A percentile compares a stretch with the other conserved stretches of the same genome.
Evolutionary conservation across 257 asterid species (phyloP).

Genomic region (Verbena officinalis): DNA sequence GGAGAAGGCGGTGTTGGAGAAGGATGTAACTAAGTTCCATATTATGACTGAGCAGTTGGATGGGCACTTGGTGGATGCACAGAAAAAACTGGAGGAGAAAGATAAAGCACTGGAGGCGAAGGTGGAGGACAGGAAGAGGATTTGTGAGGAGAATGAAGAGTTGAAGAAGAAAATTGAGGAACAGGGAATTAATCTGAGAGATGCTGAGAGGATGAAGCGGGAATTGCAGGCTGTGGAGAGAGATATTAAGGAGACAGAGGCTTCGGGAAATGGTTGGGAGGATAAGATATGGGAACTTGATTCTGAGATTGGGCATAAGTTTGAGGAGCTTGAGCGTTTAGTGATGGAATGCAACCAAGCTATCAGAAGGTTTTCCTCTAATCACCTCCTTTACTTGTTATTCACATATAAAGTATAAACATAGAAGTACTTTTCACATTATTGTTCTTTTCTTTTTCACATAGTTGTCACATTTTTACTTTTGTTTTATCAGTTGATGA

Average conservation of each 20-base stretch:
- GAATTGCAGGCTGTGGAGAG: constrained; percentile 81
- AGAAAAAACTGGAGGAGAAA: constrained; percentile 66
- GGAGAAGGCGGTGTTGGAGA: constrained; percentile 64
- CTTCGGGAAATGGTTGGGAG: constrained; percentile 78
- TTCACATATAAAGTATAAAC: no score
- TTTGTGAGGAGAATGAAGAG: constrained; percentile 80
- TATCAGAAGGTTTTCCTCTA: constrained; percentile 58
- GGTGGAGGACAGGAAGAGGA: constrained; percentile 64
- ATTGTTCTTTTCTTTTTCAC: not conserved
- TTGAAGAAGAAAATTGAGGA: constrained; percentile 82
- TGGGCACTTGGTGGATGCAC: constrained; percentile 45
- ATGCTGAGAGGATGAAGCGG: constrained; percentile 94
- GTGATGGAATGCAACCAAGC: constrained; percentile 82
- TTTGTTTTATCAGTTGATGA: not conserved
- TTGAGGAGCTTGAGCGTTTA: constrained; percentile 74
- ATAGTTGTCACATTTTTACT: constrained; percentile 6
- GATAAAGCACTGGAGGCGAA: constrained; percentile 65
- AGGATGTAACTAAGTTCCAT: constrained; percentile 73
- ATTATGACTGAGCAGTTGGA: constrained; percentile 57
- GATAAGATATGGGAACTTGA: constrained; percentile 87
- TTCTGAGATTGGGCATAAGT: constrained; percentile 63
- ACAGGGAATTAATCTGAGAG: constrained; percentile 81
- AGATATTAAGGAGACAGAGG: constrained; percentile 70
- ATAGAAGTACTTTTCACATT: not conserved
- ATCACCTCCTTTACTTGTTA: not conserved